phyloP scores from a whole-genome alignment of 2,329 filamentous ascomycete species.

The Cladophialophora exuberans region DNA sequence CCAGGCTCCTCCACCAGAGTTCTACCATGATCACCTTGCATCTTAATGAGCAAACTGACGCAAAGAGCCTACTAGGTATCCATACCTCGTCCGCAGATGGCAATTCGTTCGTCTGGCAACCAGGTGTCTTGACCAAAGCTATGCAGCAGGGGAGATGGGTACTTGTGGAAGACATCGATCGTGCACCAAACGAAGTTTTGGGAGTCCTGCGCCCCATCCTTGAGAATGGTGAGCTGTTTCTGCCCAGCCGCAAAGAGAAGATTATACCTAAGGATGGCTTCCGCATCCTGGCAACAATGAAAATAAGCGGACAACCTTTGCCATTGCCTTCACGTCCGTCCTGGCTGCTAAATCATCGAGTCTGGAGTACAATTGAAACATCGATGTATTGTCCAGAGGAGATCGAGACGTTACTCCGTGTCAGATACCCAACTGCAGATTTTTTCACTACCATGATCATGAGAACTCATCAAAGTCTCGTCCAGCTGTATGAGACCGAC shows the following conservation, averaged over 20 bases:
- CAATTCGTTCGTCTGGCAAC: slow-evolving; percentile 87
- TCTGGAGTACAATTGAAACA: slow-evolving; percentile 81
- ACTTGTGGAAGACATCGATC: slow-evolving; percentile 93
- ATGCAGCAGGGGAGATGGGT: slow-evolving; percentile 96
- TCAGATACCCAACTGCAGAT: slow-evolving; percentile 70
- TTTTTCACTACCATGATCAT: slow-evolving; percentile 60
- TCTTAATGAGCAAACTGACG: slow-evolving; percentile 96
- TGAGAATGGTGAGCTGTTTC: slow-evolving; percentile 85
- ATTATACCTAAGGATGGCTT: slow-evolving; percentile 84
- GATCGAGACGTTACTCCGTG: slow-evolving; percentile 71
- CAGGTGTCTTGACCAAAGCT: slow-evolving; percentile 90
- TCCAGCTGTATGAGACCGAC: slow-evolving; percentile 37
- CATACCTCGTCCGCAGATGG: slow-evolving; percentile 88
- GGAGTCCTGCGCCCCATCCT: slow-evolving; percentile 91
- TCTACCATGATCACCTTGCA: slow-evolving; percentile 89
- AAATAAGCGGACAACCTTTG: slow-evolving; percentile 67
- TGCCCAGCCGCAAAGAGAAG: slow-evolving; percentile 84
- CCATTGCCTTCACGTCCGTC: slow-evolving; percentile 66
- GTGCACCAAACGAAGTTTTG: slow-evolving; percentile 91
- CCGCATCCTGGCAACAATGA: slow-evolving; percentile 87
- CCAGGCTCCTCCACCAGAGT: slow-evolving; percentile 76
- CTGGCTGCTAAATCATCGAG: slow-evolving; percentile 50
- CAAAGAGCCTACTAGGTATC: slow-evolving; percentile 91
- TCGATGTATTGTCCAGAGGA: slow-evolving; percentile 69
- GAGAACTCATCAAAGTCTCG: slow-evolving; percentile 56